Base-by-base conservation (phyloP, 2,329 filamentous ascomycete genomes). In the Penicillium sumatraense region DNA sequence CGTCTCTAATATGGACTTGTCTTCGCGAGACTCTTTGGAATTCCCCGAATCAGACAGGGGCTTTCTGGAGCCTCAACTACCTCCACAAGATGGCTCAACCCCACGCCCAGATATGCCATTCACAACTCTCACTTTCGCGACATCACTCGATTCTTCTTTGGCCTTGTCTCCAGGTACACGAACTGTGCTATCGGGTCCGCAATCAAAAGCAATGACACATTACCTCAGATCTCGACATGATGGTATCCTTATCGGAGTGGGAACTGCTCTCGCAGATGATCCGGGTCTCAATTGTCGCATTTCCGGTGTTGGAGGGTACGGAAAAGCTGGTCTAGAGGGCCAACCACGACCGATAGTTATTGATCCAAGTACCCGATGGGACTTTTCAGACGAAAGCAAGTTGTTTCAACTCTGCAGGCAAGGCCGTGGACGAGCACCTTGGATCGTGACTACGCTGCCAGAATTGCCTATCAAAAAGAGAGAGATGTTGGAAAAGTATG, bases 151-250 rank as follows among this genome's bases (percentile, higher is more conserved):
- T 76, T 87, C 88, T 33, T 83, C 86, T 51, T 80, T 95, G 40
- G 83, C 91, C 1, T 80, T 92, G 10, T 81, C 88, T 0, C 91
- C 90, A 0, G 91, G 91, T 13, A 78, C 84, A 2, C 88, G 88
- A 58, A 96, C 93, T 1, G 79, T 83, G 0, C 84, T 97, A 7
- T 97, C 93, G 0, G 93, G 93, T 1, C 84, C 89, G 0, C 81
- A 87, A 57, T 91, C 91, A 29, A 96, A 97, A 75, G 86, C 89
- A 44, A 96, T 98, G 91, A 98, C 93, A 0, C 93, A 98, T 73
- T 91, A 89, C 70, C 84, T 98, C n/a, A 90, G 93, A 65, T 87
- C 88, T 9, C 84, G 83, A 13, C 92, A 98, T 75, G 86, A 89
- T 59, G 91, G 90, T 20, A 96, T 98, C 64, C 81, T 96, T 23